These are phyloP conservation scores for Amborella trichopoda DNA, from an alignment of 164 flowering plant genomes.

Conservation along the genomic window DNA sequence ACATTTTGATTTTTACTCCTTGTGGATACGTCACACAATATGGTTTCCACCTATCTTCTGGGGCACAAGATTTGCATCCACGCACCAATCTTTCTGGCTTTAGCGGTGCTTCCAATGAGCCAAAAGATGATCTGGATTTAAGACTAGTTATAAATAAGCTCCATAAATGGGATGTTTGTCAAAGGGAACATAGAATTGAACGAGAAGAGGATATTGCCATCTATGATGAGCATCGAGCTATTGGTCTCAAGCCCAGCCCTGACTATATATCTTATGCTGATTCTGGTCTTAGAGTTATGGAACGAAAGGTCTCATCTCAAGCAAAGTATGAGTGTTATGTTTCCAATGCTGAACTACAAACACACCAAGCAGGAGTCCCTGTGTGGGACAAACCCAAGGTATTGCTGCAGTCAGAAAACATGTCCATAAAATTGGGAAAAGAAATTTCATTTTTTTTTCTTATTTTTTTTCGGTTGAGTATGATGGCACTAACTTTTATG, in stretches of 20 bases:
- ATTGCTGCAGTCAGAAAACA: no score
- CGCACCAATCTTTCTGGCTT: slow-evolving; percentile 17
- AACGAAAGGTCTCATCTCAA: slow-evolving; percentile 22
- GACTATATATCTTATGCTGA: slow-evolving; percentile 13
- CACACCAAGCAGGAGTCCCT: slow-evolving; percentile 40
- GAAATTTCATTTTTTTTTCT: neutral
- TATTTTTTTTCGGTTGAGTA: neutral
- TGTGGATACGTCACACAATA: slow-evolving; percentile 62
- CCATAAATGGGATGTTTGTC: slow-evolving; percentile 74
- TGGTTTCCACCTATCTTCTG: slow-evolving; percentile 28
- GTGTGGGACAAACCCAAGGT: slow-evolving; percentile 70
- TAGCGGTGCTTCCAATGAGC: slow-evolving; percentile 17
- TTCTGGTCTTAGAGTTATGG: slow-evolving; percentile 8
- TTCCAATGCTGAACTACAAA: slow-evolving; percentile 70
- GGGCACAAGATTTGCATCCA: slow-evolving; percentile 18
- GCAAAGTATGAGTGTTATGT: slow-evolving; percentile 47
- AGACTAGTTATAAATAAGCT: slow-evolving; percentile 49
- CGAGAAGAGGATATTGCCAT: slow-evolving; percentile 50
- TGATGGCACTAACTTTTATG: slow-evolving; percentile 6
- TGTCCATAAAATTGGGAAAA: neutral
- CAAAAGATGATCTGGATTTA: slow-evolving; percentile 31
- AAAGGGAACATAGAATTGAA: slow-evolving; percentile 41
- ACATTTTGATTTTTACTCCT: slow-evolving; percentile 64
- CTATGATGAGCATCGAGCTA: slow-evolving; percentile 49
- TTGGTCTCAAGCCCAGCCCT: slow-evolving; percentile 18